A percentile compares a stretch with the other conserved stretches of the same genome.
These are phyloP conservation scores for Paramecium sexaurelia DNA, from an alignment of 73 alveolate species.

Conservation along the genomic window DNA sequence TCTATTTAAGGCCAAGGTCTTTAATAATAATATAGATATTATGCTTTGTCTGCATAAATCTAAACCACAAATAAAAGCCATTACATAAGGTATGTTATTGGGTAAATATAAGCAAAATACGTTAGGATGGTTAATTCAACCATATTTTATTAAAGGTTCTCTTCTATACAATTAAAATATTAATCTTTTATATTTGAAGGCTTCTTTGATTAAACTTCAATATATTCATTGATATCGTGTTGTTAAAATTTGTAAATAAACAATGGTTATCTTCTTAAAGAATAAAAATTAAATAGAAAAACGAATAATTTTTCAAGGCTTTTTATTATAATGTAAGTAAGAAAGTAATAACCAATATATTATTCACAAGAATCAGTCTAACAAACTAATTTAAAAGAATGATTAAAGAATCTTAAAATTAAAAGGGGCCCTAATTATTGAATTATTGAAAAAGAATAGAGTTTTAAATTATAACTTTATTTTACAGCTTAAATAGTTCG, in stretches of 20 bases:
- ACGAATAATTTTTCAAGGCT: neutral
- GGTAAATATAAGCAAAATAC: neutral
- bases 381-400: neutral
- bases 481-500: neutral
- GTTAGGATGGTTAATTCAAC: neutral
- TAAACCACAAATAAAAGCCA: neutral
- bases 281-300: neutral
- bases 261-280: neutral
- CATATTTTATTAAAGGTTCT: neutral
- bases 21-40: neutral
- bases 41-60: neutral
- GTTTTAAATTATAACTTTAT: neutral
- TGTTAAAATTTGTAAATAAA: neutral
- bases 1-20: conserved; percentile 55
- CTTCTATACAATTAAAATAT: neutral
- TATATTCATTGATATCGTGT: neutral
- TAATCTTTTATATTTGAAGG: neutral
- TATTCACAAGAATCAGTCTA: neutral
- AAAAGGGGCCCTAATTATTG: neutral
- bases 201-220: neutral
- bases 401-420: neutral
- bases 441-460: neutral
- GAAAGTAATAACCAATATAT: neutral
- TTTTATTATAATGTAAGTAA: neutral
- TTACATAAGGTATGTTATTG: neutral